A percentile compares a stretch with the other conserved stretches of the same genome.
Evolutionary conservation across 139 green algal species (phyloP).

Genomic region (Micromonas pusilla): DNA sequence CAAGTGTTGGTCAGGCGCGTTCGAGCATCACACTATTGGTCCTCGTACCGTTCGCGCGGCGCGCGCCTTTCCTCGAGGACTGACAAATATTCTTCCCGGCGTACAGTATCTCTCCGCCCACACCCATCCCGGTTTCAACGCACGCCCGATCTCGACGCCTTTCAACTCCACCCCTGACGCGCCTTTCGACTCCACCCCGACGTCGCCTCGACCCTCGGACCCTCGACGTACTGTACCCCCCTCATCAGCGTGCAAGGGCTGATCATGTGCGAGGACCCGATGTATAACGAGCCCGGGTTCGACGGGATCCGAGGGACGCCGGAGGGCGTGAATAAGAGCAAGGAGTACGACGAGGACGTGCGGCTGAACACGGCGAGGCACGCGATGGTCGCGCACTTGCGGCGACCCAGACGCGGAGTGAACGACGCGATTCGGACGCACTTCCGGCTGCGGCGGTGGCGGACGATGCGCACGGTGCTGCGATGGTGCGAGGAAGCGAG

Average conservation of each 20-base stretch:
- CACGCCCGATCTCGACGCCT: too few relatives aligned
- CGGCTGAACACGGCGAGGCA: slow-evolving; percentile 7
- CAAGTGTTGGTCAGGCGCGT: slow-evolving; percentile 42
- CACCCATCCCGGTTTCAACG: too few relatives aligned
- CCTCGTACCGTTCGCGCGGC: background rate
- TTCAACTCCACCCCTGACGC: too few relatives aligned
- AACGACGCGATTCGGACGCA: background rate
- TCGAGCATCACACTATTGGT: background rate
- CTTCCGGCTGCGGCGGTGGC: background rate
- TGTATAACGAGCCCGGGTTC: slow-evolving; percentile 61
- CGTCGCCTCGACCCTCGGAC: too few relatives aligned
- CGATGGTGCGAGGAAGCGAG: background rate
- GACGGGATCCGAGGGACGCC: slow-evolving; percentile 35
- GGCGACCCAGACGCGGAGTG: background rate
- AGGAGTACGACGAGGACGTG: slow-evolving; percentile 7
- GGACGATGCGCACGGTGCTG: background rate
- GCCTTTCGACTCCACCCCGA: too few relatives aligned
- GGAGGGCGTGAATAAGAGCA: background rate
- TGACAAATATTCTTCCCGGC: slow-evolving; percentile 51
- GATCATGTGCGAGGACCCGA: slow-evolving; percentile 58
- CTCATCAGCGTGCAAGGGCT: slow-evolving; percentile 69
- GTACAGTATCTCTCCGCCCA: too few relatives aligned
- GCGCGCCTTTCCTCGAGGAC: background rate
- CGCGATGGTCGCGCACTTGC: slow-evolving; percentile 16
- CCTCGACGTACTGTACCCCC: too few relatives aligned